A percentile compares a stretch with the other conserved stretches of the same genome.
These are phyloP conservation scores for Globisporangium irregulare DNA, from an alignment of 352 stramenopile genomes.

Conservation along the genomic window DNA sequence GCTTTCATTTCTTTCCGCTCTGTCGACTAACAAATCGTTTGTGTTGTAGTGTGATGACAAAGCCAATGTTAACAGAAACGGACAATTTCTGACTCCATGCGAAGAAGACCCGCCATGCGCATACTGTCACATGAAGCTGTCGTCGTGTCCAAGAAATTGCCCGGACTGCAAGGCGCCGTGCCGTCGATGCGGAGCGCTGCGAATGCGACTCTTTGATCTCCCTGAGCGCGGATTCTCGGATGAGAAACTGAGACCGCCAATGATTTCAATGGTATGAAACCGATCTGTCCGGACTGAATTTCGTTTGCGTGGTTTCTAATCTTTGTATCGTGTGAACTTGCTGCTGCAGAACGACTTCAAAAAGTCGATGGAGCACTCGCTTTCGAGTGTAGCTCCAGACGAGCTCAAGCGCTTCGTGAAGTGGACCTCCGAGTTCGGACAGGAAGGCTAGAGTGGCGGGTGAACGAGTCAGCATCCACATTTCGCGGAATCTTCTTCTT, in stretches of 20 bases:
- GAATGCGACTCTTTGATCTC: constrained; percentile 86
- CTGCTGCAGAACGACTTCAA: constrained; percentile 92
- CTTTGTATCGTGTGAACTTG: neutral
- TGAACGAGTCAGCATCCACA: neutral
- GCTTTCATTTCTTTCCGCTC: neutral
- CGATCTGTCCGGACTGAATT: neutral
- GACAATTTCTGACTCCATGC: constrained; percentile 74
- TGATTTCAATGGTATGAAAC: constrained; percentile 76
- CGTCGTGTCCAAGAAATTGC: constrained; percentile 62
- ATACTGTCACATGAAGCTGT: constrained; percentile 90
- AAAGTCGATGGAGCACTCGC: constrained; percentile 92
- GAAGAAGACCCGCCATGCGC: constrained; percentile 81
- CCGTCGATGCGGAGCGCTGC: constrained; percentile 63
- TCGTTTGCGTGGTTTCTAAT: constrained; percentile 2
- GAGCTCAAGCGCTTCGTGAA: constrained; percentile 97
- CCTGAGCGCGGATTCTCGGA: constrained; percentile 79
- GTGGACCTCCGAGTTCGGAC: constrained; percentile 99
- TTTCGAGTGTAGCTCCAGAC: constrained; percentile 93
- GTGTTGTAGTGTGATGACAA: constrained; percentile 73
- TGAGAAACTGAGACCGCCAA: constrained; percentile 82
- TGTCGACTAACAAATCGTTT: neutral
- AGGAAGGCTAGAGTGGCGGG: constrained; percentile 89
- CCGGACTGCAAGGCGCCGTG: constrained; percentile 69
- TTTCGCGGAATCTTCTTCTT: neutral
- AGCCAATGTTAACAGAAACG: constrained; percentile 50